Conservation (phyloP, 1,284 basidiomycete genomes). For the Cutaneotrichosporon spelunceum region DNA sequence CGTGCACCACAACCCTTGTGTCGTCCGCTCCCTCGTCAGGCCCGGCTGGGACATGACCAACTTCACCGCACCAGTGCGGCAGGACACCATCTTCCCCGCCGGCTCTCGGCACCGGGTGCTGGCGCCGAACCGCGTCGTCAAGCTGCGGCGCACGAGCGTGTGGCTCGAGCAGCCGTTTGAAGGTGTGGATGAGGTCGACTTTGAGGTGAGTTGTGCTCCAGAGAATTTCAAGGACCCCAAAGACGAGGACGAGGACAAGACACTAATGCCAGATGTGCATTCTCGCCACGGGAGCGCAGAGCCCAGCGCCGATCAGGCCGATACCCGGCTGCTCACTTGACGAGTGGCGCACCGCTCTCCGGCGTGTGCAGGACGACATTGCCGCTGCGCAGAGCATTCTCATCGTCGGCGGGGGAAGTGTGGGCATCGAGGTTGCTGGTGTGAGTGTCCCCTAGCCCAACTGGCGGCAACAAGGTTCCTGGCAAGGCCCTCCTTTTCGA, state of each 20-base stretch:
- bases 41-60: slow-evolving; percentile 50
- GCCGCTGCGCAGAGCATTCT: slow-evolving; percentile 41
- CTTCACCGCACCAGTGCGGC: slow-evolving; percentile 39
- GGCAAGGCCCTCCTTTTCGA: no score
- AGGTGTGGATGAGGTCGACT: slow-evolving; percentile 45
- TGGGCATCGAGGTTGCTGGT: slow-evolving; percentile 54
- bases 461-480: no score
- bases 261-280: slow-evolving; percentile 33
- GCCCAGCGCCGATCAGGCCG: slow-evolving; percentile 46
- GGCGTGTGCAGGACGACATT: slow-evolving; percentile 22
- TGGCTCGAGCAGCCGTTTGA: slow-evolving; percentile 47
- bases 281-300: slow-evolving; percentile 46
- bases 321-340: slow-evolving; percentile 26
- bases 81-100: slow-evolving; percentile 41
- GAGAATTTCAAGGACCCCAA: no score
- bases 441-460: no score
- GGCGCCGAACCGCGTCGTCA: slow-evolving; percentile 42
- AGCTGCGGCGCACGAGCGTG: slow-evolving; percentile 41
- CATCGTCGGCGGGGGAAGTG: slow-evolving; percentile 52
- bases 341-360: slow-evolving; percentile 29
- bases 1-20: slow-evolving; percentile 48
- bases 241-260: no score
- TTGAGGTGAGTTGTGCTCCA: slow-evolving; percentile 37
- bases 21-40: slow-evolving; percentile 51
- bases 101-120: slow-evolving; percentile 39